These are phyloP conservation scores for Salvia miltiorrhiza DNA, from an alignment of 257 asterid species.

Conservation along the genomic window DNA sequence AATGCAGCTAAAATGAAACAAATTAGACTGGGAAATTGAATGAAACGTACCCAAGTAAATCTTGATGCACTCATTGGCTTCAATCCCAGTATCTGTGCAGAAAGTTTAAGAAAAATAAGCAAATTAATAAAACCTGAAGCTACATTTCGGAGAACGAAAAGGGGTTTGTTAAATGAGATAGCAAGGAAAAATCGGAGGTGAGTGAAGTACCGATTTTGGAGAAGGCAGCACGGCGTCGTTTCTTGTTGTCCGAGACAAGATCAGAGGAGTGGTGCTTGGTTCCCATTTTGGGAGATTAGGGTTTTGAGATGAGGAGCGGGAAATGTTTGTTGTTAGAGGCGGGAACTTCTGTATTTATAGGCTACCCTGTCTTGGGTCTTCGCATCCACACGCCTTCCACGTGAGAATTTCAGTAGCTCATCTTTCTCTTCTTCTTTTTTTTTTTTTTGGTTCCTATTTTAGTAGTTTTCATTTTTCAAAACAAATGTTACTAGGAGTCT, in stretches of 20 bases:
- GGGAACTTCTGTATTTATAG: constrained; percentile 49
- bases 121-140: constrained; percentile 6
- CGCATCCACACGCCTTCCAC: constrained; percentile 1
- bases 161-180: neutral
- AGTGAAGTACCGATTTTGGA: constrained; percentile 47
- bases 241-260: constrained; percentile 45
- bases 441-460: too few relatives aligned
- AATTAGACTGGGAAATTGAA: neutral
- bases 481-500: too few relatives aligned
- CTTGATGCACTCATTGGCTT: constrained; percentile 70
- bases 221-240: constrained; percentile 73
- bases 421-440: neutral
- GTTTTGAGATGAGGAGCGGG: constrained; percentile 69
- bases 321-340: constrained; percentile 47
- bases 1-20: neutral
- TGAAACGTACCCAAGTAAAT: constrained; percentile 53
- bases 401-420: neutral
- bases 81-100: constrained; percentile 71
- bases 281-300: constrained; percentile 77
- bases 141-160: neutral
- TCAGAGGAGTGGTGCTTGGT: constrained; percentile 75
- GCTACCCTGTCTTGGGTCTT: neutral
- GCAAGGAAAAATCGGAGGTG: constrained; percentile 3
- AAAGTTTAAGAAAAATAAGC: neutral
- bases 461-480: too few relatives aligned